Evolutionary conservation across 2,329 filamentous ascomycete species (phyloP), one percentile per base, ranked within the genome.

Genomic region (Sclerotiophoma versabilis): DNA sequence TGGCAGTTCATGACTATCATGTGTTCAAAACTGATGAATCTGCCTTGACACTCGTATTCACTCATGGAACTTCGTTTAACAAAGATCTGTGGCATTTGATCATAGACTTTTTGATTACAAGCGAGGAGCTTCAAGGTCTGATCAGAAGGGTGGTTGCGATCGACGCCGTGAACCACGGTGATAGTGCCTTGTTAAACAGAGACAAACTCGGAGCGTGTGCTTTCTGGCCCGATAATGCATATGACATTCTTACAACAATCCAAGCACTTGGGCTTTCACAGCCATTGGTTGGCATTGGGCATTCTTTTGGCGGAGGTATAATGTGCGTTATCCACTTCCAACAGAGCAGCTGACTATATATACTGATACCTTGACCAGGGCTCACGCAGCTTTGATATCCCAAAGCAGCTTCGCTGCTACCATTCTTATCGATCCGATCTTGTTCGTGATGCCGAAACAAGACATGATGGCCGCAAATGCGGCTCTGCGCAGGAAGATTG

Each of bases 1-100:
- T 34, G n/a, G 32, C 17, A 17, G 32, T 34, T 19, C 12, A 34
- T 34, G 32, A 34, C n/a, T 37, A 37, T 19, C 6, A 3, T 3
- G 5, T 37, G 3, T 19, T 19, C 10, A 7, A 37, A 5, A 11
- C 9, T 5, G 4, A 5, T 12, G 8, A 26, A 1, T 33, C 41
- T 22, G 41, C 25, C 14, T 8, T 45, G 12, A 45, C 41, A 7
- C 9, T 45, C 6, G 17, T 45, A 26, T 45, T 45, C 29, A 45
- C 27, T 14, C 41, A 45, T 22, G 41, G 41, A 20, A 45, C 41
- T 12, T 45, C 41, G 5, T 45, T 45, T 19, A 45, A 45, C 29
- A 45, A 33, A 20, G 14, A 19, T 4, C 19, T 45, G 19, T 45
- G 41, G 41, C 8, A 45, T 5, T n/a, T n/a, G 14, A 45, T n/a